Conservation (phyloP, 305 asterid genomes). For the Euphrasia arctica region DNA sequence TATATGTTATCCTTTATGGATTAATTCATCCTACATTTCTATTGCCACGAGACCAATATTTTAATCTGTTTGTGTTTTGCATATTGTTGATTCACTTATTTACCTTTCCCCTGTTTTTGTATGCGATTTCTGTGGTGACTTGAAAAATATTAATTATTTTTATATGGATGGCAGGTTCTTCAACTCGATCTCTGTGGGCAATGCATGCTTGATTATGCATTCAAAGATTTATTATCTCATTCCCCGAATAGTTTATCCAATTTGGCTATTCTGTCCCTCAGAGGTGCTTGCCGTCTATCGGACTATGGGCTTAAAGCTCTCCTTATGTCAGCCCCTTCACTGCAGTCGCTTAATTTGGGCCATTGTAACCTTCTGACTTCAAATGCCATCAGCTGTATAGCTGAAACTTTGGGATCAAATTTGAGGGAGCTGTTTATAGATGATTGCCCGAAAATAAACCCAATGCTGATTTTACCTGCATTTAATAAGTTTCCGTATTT, state of each 20-base stretch:
- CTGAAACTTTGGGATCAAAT: constrained; percentile 55
- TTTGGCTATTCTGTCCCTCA: constrained; percentile 57
- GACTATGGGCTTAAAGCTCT: constrained; percentile 56
- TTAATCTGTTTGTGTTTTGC: neutral
- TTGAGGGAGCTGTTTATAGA: constrained; percentile 73
- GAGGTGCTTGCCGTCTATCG: constrained; percentile 81
- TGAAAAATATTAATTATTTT: constrained; percentile 18
- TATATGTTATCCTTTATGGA: constrained; percentile 6
- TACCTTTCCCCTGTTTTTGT: constrained; percentile 3
- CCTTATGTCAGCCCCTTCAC: constrained; percentile 50
- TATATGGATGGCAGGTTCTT: constrained; percentile 63
- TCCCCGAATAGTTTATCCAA: constrained; percentile 41
- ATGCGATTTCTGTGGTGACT: constrained; percentile 12
- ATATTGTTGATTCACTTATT: constrained; percentile 6
- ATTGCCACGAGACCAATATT: neutral
- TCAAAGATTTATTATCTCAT: constrained; percentile 35
- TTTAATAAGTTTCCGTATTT: constrained; percentile 46
- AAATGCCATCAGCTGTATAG: constrained; percentile 42
- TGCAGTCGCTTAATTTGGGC: constrained; percentile 68
- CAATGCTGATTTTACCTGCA: constrained; percentile 46
- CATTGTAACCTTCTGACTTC: constrained; percentile 71
- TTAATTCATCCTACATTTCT: neutral
- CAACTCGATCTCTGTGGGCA: constrained; percentile 87
- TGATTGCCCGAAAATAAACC: constrained; percentile 62
- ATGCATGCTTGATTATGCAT: constrained; percentile 48